A percentile compares a stretch with the other conserved stretches of the same genome.
Evolutionary conservation across 371 early-diverging fungal species (phyloP).

Genomic region (Lichtheimia hyalospora): DNA sequence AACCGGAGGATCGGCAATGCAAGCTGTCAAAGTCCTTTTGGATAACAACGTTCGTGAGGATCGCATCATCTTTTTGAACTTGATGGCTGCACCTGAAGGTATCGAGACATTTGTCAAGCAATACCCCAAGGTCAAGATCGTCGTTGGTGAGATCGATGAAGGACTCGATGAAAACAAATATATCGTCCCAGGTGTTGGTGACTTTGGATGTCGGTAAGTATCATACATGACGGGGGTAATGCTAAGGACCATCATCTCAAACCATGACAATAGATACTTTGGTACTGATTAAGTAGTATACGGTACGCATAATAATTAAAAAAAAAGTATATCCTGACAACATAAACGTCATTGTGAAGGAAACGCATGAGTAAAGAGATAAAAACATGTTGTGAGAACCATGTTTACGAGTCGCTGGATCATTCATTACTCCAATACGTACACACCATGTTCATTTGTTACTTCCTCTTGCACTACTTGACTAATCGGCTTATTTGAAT

Average conservation of each 20-base stretch:
- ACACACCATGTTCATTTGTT: no score
- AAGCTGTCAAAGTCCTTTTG: slow-evolving; percentile 85
- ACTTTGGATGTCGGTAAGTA: slow-evolving; percentile 79
- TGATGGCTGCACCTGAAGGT: slow-evolving; percentile 84
- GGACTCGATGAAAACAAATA: slow-evolving; percentile 83
- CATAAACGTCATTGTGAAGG: not conserved
- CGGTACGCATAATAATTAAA: not conserved
- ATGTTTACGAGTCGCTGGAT: no score
- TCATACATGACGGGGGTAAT: no score
- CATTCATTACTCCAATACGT: no score
- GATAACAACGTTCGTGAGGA: slow-evolving; percentile 87
- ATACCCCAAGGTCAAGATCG: slow-evolving; percentile 84
- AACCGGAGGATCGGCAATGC: slow-evolving; percentile 93
- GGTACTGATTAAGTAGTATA: slow-evolving; percentile 17
- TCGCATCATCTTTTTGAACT: slow-evolving; percentile 81
- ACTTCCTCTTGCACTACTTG: no score
- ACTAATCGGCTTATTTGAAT: no score
- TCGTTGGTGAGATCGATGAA: slow-evolving; percentile 82
- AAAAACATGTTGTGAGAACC: no score
- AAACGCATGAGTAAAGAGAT: no score
- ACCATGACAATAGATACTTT: slow-evolving; percentile 14
- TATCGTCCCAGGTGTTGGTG: slow-evolving; percentile 93
- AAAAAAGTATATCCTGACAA: not conserved
- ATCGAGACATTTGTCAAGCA: slow-evolving; percentile 68
- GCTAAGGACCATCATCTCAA: not conserved